These are phyloP conservation scores for Debaryomyces subglobosus DNA, from an alignment of 1,139 yeast species.

Conservation along the genomic window DNA sequence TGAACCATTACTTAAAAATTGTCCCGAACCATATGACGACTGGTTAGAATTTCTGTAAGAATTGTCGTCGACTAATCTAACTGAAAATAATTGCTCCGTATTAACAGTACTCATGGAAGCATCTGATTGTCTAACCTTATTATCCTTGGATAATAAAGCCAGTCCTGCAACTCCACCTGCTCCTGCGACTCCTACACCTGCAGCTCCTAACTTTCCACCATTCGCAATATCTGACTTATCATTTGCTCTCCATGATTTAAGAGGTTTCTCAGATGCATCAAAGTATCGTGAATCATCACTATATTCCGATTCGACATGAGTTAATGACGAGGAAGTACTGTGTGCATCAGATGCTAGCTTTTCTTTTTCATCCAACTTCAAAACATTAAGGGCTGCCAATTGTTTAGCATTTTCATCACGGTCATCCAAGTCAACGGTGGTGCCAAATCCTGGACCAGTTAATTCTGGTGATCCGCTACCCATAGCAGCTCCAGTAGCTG, in stretches of 20 bases:
- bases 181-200: neutral
- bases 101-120: slow-evolving; percentile 83
- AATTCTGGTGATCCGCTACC: slow-evolving; percentile 27
- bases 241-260: slow-evolving; percentile 77
- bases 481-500: slow-evolving; percentile 14
- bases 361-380: slow-evolving; percentile 51
- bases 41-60: slow-evolving; percentile 43
- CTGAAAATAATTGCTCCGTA: slow-evolving; percentile 80
- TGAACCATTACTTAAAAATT: slow-evolving; percentile 34
- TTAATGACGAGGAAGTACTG: slow-evolving; percentile 37
- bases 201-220: slow-evolving; percentile 16
- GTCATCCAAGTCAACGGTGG: slow-evolving; percentile 30
- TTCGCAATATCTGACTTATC: slow-evolving; percentile 32
- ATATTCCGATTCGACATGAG: slow-evolving; percentile 40
- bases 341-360: slow-evolving; percentile 24
- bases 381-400: slow-evolving; percentile 52
- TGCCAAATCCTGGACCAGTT: slow-evolving; percentile 40
- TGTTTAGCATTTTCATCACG: slow-evolving; percentile 41
- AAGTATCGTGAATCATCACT: slow-evolving; percentile 28
- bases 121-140: slow-evolving; percentile 49
- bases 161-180: neutral
- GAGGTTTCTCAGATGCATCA: slow-evolving; percentile 45
- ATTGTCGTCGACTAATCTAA: slow-evolving; percentile 70
- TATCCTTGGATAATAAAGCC: slow-evolving; percentile 13
- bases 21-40: slow-evolving; percentile 32